A percentile compares a stretch with the other conserved stretches of the same genome.
Evolutionary conservation across 768 basidiomycete genomes (phyloP).

Genomic region (Suillus plorans): DNA sequence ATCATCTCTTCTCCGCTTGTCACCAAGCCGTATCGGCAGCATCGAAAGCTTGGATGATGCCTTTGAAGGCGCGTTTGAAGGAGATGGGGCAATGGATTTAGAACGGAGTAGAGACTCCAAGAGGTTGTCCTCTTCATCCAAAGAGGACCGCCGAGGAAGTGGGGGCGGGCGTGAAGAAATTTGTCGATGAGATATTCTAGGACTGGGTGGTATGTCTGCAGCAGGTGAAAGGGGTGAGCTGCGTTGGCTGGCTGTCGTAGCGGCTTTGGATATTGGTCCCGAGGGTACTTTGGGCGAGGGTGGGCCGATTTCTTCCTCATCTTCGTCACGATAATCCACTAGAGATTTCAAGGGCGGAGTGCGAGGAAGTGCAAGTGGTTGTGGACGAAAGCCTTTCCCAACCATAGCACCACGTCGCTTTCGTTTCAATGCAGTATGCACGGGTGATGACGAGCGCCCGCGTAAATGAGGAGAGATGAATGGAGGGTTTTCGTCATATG

Average conservation of each 20-base stretch:
- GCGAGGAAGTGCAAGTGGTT: conserved; percentile 41
- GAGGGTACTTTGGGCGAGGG: conserved; percentile 14
- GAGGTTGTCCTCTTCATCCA: conserved; percentile 53
- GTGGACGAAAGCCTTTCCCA: conserved; percentile 46
- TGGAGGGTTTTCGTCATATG: conserved; percentile 39
- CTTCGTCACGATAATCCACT: conserved; percentile 78
- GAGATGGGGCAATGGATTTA: conserved; percentile 36
- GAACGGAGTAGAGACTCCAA: conserved; percentile 53
- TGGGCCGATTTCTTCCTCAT: conserved; percentile 46
- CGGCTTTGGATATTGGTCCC: conserved; percentile 14
- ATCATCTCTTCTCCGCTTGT: conserved; percentile 71
- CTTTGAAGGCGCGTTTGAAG: conserved; percentile 38
- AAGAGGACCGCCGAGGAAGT: conserved; percentile 43
- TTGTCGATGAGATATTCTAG: conserved; percentile 39
- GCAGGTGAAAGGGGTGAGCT: conserved; percentile 32
- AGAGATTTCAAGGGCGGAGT: conserved; percentile 59
- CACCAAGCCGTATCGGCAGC: conserved; percentile 53
- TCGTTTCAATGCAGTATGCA: conserved; percentile 48
- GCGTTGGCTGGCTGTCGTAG: conserved; percentile 17
- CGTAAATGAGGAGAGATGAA: conserved; percentile 29
- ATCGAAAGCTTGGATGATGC: conserved; percentile 32
- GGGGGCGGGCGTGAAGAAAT: conserved; percentile 35
- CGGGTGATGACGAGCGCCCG: conserved; percentile 28
- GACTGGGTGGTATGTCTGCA: conserved; percentile 36
- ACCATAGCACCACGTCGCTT: conserved; percentile 52